Base-by-base conservation (phyloP, 1,139 yeast species). In the Candida smagusa region DNA sequence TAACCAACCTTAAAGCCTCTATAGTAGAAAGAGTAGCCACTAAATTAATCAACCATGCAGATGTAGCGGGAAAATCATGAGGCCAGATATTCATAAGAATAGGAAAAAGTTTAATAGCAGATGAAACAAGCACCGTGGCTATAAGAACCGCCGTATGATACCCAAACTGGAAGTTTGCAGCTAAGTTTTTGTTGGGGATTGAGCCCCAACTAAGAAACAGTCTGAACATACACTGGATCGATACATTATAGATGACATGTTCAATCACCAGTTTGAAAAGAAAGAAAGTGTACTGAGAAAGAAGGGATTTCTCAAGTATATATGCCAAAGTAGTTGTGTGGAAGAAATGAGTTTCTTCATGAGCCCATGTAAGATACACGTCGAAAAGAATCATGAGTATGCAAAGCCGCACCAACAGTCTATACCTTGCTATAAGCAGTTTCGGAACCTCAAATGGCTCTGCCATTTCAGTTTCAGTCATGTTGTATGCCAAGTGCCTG, bases 31-130 rank as follows among this genome's bases (percentile, higher is more conserved):
- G 57, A 33, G 75, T 72, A 1, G 87, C 84, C 4, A 84, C 75
- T 52, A 79, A 64, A 40, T 77, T 77, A 22, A 85, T 82, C 11
- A 81, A 66, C 12, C 69, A 67, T 9, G 81, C 74, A 0, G 87
- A 84, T 6, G 83, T 69, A 0, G 85, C 72, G 6, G 86, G 75
- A 28, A 57, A 58, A 53, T 92, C 97, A 54, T 92, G 92, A 1
- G 96, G 92, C 99, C 99, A 92, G 27, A 94, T 90, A 28, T 92
- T 69, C 90, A 90, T 90, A 26, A 92, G 67, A n/a, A 94, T 84
- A 0, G 98, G 98, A 45, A 90, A 83, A 19, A 92, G 68, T 53
- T 84, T 86, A 29, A 92, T 81, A 1, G 88, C 79, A 31, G 87
- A 80, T 0, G 97, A 81, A 3, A 88, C 74, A 32, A 89, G 57